Base-by-base conservation (phyloP, 1,284 basidiomycete species). In the Cutaneotrichosporon curvatum region DNA sequence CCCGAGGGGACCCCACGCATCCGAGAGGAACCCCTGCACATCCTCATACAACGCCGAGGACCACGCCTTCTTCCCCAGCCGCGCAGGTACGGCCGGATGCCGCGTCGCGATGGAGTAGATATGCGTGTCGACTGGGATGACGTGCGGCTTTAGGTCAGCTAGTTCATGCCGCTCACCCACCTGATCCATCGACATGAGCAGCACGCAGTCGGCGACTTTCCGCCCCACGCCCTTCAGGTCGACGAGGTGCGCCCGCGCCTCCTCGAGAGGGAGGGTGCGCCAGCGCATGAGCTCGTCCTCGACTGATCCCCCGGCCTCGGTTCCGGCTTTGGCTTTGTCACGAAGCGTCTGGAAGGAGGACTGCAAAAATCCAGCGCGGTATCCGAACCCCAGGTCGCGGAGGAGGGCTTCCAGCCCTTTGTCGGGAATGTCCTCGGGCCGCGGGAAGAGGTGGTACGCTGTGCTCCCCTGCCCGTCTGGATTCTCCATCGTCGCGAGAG, bases 151-250 rank as follows among this genome's bases (percentile, higher is more conserved):
- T 1, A 8, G 23, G 16, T 42, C n/a, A 48, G 34, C 30, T 15
- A 21, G 12, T 32, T n/a, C 9, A 11, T 23, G 3, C 9, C 10
- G n/a, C 4, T 14, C 32, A 55, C 70, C 7, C 57, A 86, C 85
- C 78, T 95, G 90, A 69, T 96, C 88, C 46, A 97, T 70, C 57
- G 88, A 90, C 87, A 98, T 97, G 20, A 99, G 75, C 44, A 96
- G 73, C 28, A 98, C 78, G 63, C 95, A 99, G 65, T 97, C 94
- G 1, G 87, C 89, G 1, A 96, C 91, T 69, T 99, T 99, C 30
- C 90, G 79, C 1, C 95, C 95, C 0, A 99, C 88, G 0, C 95
- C 95, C 37, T 87, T 80, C 55, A 90, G 81, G 61, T 78, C 81
- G 32, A 95, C 71, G 18, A 99, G 76, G 54, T 85, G 80, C 30